These are phyloP conservation scores for Zalaria obscura DNA, from an alignment of 2,329 filamentous ascomycete species.

Conservation along the genomic window DNA sequence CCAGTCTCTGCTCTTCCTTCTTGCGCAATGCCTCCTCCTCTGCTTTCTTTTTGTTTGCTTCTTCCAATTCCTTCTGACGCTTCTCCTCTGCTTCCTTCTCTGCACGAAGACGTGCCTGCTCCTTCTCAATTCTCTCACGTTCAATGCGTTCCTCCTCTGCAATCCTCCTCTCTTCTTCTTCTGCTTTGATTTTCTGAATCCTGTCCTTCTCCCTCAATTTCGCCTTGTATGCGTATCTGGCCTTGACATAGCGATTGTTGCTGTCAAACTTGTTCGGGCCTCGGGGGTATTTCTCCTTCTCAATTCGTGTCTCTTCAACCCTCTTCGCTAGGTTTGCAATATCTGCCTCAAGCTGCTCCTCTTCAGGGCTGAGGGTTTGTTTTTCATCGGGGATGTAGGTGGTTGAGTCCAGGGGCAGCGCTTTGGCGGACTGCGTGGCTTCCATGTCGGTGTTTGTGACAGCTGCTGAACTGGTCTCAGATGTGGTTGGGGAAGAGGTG, in stretches of 20 bases:
- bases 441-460: no score
- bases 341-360: no score
- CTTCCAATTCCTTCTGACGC: constrained; percentile 4
- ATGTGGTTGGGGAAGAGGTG: no score
- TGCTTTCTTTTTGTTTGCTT: constrained; percentile 3
- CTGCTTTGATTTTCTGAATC: background rate
- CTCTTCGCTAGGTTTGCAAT: background rate
- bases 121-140: constrained; percentile 3
- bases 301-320: background rate
- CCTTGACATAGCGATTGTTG: background rate
- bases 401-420: no score
- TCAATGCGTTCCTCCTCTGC: background rate
- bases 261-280: background rate
- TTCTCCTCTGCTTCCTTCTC: constrained; percentile 6
- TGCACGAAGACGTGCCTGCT: constrained; percentile 4
- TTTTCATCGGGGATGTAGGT: no score
- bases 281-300: background rate
- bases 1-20: constrained; percentile 1
- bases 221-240: background rate
- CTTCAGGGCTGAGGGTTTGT: no score
- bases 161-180: background rate
- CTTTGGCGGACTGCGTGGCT: no score
- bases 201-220: background rate
- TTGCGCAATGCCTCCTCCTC: constrained; percentile 5
- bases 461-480: no score